Conservation (phyloP, 768 basidiomycete species). For the Russula virescens region DNA sequence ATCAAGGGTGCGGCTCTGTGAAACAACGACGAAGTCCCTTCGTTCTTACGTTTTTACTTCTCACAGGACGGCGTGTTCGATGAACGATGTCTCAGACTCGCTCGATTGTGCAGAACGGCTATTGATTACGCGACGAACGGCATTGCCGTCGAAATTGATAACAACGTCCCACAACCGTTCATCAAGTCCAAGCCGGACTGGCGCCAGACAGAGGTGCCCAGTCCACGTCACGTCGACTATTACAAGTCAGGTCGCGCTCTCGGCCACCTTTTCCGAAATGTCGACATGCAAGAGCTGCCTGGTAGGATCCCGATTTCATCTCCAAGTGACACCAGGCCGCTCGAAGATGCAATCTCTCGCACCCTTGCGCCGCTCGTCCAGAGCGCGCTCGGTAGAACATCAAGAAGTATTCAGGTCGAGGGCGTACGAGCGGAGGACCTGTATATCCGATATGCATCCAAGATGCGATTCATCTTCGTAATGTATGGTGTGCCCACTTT, state of each 20-base stretch:
- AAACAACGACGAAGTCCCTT: not conserved
- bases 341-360: not conserved
- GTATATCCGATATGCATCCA: constrained; percentile 27
- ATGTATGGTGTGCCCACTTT: not conserved
- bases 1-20: constrained; percentile 44
- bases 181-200: constrained; percentile 74
- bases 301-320: not conserved
- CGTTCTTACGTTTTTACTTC: not conserved
- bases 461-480: not conserved
- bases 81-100: constrained; percentile 38
- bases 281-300: not conserved
- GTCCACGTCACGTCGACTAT: constrained; percentile 46
- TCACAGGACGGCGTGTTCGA: constrained; percentile 56
- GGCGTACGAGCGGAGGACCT: constrained; percentile 40
- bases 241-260: constrained; percentile 67
- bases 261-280: constrained; percentile 48
- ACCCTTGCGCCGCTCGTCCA: not conserved
- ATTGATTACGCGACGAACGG: constrained; percentile 79
- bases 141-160: constrained; percentile 48
- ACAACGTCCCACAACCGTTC: constrained; percentile 42
- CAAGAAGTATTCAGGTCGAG: not conserved
- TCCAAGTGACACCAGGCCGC: not conserved
- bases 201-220: constrained; percentile 47
- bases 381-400: too few relatives aligned
- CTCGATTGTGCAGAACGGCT: constrained; percentile 48